Conservation (phyloP, 495 filamentous ascomycete species). For the Apodospora peruviana region DNA sequence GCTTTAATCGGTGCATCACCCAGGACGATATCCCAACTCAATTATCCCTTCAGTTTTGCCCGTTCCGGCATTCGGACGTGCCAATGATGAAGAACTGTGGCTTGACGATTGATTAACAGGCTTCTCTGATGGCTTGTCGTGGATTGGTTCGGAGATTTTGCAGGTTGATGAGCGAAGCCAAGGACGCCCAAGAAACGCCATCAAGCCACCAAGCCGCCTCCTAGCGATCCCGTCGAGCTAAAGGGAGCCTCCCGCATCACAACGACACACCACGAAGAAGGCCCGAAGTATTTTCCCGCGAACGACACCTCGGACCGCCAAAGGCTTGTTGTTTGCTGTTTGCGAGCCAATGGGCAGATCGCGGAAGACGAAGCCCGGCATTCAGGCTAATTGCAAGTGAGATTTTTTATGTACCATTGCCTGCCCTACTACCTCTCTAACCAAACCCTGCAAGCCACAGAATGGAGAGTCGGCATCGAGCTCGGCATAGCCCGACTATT, state of each 20-base stretch:
- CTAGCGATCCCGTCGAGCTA: constrained; percentile 4
- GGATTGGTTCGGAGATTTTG: neutral
- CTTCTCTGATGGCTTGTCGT: neutral
- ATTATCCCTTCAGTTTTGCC: neutral
- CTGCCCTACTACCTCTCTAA: neutral
- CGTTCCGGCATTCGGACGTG: neutral
- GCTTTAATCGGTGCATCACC: too few species aligned
- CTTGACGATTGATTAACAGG: constrained; percentile 3
- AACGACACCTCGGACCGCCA: constrained; percentile 1
- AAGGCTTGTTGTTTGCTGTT: neutral
- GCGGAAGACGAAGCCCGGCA: constrained; percentile 6
- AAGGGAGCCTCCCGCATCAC: neutral
- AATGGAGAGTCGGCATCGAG: neutral
- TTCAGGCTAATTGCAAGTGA: constrained; percentile 17
- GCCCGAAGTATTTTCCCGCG: constrained; percentile 15
- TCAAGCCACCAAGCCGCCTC: constrained; percentile 13
- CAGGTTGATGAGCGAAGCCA: constrained; percentile 9
- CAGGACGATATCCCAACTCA: too few species aligned
- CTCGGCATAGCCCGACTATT: neutral
- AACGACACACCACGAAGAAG: constrained; percentile 9
- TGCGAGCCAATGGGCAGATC: constrained; percentile 5
- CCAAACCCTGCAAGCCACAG: neutral
- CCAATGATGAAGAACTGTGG: constrained; percentile 3
- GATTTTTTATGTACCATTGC: constrained; percentile 2
- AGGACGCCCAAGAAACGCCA: constrained; percentile 7